Evolutionary conservation across 345 rosid genomes (phyloP).

Genomic region (Salix viminalis): DNA sequence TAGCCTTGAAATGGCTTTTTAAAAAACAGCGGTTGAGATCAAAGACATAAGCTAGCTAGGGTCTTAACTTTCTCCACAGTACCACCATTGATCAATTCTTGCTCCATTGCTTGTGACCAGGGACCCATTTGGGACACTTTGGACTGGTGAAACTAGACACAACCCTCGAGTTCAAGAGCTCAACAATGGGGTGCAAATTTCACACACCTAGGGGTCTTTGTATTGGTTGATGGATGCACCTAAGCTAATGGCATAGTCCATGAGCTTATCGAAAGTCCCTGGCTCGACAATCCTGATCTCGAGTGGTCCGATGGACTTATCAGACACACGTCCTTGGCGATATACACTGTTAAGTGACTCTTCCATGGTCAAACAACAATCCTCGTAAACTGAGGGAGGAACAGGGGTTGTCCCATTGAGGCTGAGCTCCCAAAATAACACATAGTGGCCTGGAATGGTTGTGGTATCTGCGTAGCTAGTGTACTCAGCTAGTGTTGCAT

Average conservation of each 20-base stretch:
- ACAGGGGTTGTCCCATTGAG: conserved; percentile 63
- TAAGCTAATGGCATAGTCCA: conserved; percentile 89
- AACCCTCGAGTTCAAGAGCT: conserved; percentile 79
- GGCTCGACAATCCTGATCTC: conserved; percentile 84
- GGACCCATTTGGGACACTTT: conserved; percentile 89
- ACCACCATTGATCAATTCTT: conserved; percentile 10
- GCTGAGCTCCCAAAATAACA: conserved; percentile 77
- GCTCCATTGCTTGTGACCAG: conserved; percentile 85
- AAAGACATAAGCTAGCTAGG: neutral
- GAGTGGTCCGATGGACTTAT: conserved; percentile 85
- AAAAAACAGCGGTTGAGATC: conserved; percentile 18
- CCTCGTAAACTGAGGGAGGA: conserved; percentile 87
- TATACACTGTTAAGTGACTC: conserved; percentile 93
- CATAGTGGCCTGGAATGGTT: conserved; percentile 82
- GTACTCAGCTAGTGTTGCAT: conserved; percentile 72
- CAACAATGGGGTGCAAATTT: conserved; percentile 82
- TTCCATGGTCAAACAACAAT: conserved; percentile 84
- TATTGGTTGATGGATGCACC: conserved; percentile 97
- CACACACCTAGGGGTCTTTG: conserved; percentile 95
- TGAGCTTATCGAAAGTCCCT: conserved; percentile 94
- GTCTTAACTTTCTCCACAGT: conserved; percentile 7
- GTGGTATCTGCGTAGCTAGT: conserved; percentile 82
- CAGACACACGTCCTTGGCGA: conserved; percentile 81
- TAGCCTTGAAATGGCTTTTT: conserved; percentile 25
- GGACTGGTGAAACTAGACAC: conserved; percentile 64